Percentiles rank a stretch among this genome's conserved stretches.
Conservation (phyloP, 2,329 filamentous ascomycete species). For the Seiridium unicorne region DNA sequence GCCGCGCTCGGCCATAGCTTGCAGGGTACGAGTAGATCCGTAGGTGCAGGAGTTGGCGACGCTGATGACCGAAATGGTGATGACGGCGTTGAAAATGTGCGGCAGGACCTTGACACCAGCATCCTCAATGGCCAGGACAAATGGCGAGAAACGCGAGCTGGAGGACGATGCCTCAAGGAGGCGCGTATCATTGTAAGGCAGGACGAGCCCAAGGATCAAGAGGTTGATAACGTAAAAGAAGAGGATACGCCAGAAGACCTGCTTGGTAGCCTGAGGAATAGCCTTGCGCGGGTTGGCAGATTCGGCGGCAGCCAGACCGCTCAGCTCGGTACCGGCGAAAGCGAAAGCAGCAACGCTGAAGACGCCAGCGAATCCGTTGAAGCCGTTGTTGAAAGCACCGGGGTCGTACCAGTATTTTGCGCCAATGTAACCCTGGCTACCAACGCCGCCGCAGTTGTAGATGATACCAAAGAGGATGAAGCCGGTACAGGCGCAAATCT, state of each 20-base stretch:
- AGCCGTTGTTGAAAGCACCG: conserved; percentile 50
- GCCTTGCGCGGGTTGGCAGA: conserved; percentile 44
- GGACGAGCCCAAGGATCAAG: conserved; percentile 49
- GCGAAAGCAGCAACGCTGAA: conserved; percentile 52
- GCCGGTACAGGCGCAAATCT: conserved; percentile 56
- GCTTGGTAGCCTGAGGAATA: conserved; percentile 50
- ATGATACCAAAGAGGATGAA: conserved; percentile 66
- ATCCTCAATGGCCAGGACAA: conserved; percentile 49
- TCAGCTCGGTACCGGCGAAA: conserved; percentile 51
- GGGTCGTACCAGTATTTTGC: conserved; percentile 59
- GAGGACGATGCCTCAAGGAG: conserved; percentile 36
- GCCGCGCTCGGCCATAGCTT: conserved; percentile 45
- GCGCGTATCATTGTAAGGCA: conserved; percentile 39
- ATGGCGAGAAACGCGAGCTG: conserved; percentile 46
- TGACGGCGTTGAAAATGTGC: conserved; percentile 54
- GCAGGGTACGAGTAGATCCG: conserved; percentile 49
- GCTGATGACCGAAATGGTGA: conserved; percentile 48
- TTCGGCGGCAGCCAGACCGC: conserved; percentile 52
- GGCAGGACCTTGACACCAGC: conserved; percentile 49
- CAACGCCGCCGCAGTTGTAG: conserved; percentile 56
- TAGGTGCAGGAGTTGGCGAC: conserved; percentile 52
- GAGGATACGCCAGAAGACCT: conserved; percentile 53
- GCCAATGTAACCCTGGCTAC: conserved; percentile 57
- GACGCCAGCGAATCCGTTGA: conserved; percentile 49
- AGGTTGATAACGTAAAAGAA: conserved; percentile 53